Base-by-base conservation (phyloP, 768 basidiomycete genomes). In the Clitopilus passeckerianus region DNA sequence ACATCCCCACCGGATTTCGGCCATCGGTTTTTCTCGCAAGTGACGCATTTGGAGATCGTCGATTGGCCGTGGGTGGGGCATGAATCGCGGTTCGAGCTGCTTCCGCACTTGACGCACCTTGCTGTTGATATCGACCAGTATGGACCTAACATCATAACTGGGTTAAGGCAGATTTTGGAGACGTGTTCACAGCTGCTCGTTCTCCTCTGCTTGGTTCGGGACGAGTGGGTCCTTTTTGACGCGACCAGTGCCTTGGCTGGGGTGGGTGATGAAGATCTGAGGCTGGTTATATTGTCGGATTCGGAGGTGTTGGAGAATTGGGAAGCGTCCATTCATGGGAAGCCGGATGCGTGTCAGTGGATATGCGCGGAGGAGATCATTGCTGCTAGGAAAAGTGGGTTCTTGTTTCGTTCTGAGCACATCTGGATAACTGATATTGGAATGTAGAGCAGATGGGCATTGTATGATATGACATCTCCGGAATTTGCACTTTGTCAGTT, bases 31-130 rank as follows among this genome's bases (percentile, higher is more conserved):
- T 71, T 71, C 57, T 61, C 65, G 33, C 61, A 53, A 16, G 65
- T 68, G 0, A 66, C 65, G 0, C 66, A 68, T 56, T 60, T 71
- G 15, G 68, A 69, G 59, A 59, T 69, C n/a, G 65, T 68, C 22
- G 66, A 69, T 58, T 69, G 68, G 68, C 59, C 60, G 16, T 62
- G 58, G 50, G 56, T 56, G 24, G 53, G 35, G 10, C 20, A 54
- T 7, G 58, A 60, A 3, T 56, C 59, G 15, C 52, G 54, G 9
- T 64, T 63, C 33, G 57, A 61, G 22, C 54, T 59, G 20, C 63
- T 67, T 6, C 64, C 68, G 5, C 55, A 57, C 54, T 66, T 68
- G 57, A 71, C 66, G 23, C 67, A 69, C 57, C 62, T 69, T 46
- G 68, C 67, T 6, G 55, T 71, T 5, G 64, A 68, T 56, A 46